Conservation (phyloP, 2,329 filamentous ascomycete genomes). For the Exophiala alcalophila region DNA sequence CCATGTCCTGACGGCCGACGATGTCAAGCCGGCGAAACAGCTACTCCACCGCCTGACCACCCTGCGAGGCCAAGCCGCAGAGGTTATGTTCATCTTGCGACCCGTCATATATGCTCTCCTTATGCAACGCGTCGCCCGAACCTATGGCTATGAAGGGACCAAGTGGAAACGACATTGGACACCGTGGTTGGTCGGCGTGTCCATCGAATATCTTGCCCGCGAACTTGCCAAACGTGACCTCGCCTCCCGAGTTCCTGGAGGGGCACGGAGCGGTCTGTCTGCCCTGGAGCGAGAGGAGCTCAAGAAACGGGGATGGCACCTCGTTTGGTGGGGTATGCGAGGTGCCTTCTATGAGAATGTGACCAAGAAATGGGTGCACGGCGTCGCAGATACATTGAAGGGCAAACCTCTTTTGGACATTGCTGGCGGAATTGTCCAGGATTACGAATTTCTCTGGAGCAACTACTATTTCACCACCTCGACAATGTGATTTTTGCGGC, state of each 20-base stretch:
- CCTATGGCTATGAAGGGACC: conserved; percentile 49
- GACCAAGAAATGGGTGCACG: conserved; percentile 48
- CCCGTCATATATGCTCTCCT: conserved; percentile 83
- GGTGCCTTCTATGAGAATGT: conserved; percentile 96
- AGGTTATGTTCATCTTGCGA: conserved; percentile 86
- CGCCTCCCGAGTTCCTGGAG: conserved; percentile 61
- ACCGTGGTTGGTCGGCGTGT: conserved; percentile 84
- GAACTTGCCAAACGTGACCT: conserved; percentile 72
- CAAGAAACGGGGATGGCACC: conserved; percentile 79
- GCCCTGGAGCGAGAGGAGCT: conserved; percentile 87
- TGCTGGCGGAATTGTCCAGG: conserved; percentile 80
- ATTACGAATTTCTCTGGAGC: conserved; percentile 98
- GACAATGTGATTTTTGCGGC: conserved; percentile 44
- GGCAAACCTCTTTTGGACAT: conserved; percentile 74
- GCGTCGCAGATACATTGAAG: conserved; percentile 67
- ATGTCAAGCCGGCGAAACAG: conserved; percentile 86
- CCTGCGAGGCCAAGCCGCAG: conserved; percentile 76
- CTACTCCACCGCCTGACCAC: conserved; percentile 70
- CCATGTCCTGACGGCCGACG: conserved; percentile 89
- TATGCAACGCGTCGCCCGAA: conserved; percentile 55
- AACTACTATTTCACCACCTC: conserved; percentile 86
- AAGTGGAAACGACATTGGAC: conserved; percentile 78
- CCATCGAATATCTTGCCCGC: conserved; percentile 82
- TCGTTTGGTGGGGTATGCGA: conserved; percentile 95
- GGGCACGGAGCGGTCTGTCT: conserved; percentile 68